These are phyloP conservation scores for Ammopiptanthus mongolicus DNA, from an alignment of 306 rosid species.

Conservation along the genomic window DNA sequence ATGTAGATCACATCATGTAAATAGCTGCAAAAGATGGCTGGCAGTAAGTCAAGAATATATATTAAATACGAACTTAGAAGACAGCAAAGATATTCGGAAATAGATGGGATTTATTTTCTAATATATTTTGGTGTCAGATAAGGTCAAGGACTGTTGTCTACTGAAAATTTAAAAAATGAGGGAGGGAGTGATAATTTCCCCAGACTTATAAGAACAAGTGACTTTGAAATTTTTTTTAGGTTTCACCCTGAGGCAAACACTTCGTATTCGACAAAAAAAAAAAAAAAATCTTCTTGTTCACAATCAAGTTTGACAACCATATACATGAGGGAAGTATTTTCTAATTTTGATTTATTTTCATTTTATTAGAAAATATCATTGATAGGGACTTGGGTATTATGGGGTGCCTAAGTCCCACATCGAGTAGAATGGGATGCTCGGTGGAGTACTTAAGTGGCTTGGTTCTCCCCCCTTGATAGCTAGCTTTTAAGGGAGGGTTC, in stretches of 20 bases:
- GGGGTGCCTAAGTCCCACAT: too few relatives aligned
- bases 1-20: conserved; percentile 87
- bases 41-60: conserved; percentile 1
- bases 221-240: not conserved
- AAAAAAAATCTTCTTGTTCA: not conserved
- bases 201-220: not conserved
- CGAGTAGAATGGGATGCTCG: too few relatives aligned
- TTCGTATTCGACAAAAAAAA: not conserved
- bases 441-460: too few relatives aligned
- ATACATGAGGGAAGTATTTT: not conserved
- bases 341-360: not conserved
- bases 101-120: not conserved
- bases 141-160: not conserved
- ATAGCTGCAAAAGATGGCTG: conserved; percentile 52
- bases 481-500: too few relatives aligned
- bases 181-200: not conserved
- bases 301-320: not conserved
- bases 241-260: not conserved
- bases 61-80: not conserved
- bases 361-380: not conserved
- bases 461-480: too few relatives aligned
- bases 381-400: too few relatives aligned
- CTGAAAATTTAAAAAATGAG: not conserved
- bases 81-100: not conserved
- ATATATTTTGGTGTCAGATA: not conserved